Conservation (phyloP, 1,139 yeast species). For the Torulaspora globosa region DNA sequence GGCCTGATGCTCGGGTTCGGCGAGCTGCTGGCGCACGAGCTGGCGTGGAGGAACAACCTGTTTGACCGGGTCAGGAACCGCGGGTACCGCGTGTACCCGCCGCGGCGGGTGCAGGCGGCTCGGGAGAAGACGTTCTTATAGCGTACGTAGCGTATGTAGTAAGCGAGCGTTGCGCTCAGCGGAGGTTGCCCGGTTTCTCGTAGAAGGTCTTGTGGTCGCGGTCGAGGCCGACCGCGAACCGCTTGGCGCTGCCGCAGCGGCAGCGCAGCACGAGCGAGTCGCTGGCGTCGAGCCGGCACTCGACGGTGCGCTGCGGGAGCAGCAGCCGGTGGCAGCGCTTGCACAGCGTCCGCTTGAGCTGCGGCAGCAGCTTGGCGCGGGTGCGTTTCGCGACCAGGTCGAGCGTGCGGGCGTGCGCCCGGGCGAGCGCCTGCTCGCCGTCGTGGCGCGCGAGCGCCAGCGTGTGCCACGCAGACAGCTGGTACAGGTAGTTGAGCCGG, state of each 20-base stretch:
- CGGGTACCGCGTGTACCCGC: conserved; percentile 30
- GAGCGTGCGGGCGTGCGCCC: conserved; percentile 25
- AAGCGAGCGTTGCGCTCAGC: conserved; percentile 4
- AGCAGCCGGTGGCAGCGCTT: conserved; percentile 29
- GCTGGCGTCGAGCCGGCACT: neutral
- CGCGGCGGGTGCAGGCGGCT: conserved; percentile 13
- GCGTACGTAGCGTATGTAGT: conserved; percentile 2
- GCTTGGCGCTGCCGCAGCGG: conserved; percentile 26
- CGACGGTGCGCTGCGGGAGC: conserved; percentile 18
- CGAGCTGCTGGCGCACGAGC: conserved; percentile 89
- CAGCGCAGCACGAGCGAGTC: conserved; percentile 15
- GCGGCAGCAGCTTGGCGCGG: conserved; percentile 27
- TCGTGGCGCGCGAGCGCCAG: conserved; percentile 4
- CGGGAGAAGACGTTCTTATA: conserved; percentile 10
- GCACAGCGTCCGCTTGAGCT: conserved; percentile 30
- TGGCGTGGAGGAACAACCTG: conserved; percentile 71
- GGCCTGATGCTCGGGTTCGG: conserved; percentile 98
- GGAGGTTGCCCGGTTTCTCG: conserved; percentile 24
- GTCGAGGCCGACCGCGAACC: conserved; percentile 28
- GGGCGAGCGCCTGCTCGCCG: conserved; percentile 21
- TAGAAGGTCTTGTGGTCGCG: conserved; percentile 23
- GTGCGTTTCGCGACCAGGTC: conserved; percentile 32
- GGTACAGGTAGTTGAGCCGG: conserved; percentile 32
- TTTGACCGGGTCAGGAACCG: conserved; percentile 40
- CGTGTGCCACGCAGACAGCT: conserved; percentile 26